These are phyloP conservation scores for Xylogone sp. DNA, from an alignment of 2,329 filamentous ascomycete genomes.

Conservation along the genomic window DNA sequence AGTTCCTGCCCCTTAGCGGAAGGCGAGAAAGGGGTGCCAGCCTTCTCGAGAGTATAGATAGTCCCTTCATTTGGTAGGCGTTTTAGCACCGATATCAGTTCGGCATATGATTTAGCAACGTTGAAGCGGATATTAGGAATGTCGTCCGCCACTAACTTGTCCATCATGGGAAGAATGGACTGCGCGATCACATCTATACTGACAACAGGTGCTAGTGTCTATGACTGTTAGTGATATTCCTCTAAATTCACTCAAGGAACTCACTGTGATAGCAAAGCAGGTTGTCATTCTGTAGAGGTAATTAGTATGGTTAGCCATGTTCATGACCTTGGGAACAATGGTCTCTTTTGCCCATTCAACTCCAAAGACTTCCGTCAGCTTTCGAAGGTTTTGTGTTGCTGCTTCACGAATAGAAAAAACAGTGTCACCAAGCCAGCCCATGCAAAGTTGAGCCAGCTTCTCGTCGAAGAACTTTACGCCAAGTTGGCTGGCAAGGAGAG, in stretches of 20 bases:
- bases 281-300: slow-evolving; percentile 99
- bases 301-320: slow-evolving; percentile 97
- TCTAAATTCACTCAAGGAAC: slow-evolving; percentile 33
- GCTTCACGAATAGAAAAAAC: slow-evolving; percentile 98
- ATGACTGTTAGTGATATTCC: slow-evolving; percentile 24
- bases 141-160: slow-evolving; percentile 87
- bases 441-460: slow-evolving; percentile 90
- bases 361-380: slow-evolving; percentile 96
- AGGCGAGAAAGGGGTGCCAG: slow-evolving; percentile 55
- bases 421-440: slow-evolving; percentile 97
- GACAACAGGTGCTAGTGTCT: slow-evolving; percentile 93
- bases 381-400: slow-evolving; percentile 95
- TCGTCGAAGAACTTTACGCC: slow-evolving; percentile 98
- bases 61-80: slow-evolving; percentile 87
- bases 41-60: slow-evolving; percentile 79
- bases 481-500: slow-evolving; percentile 88
- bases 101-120: slow-evolving; percentile 93
- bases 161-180: slow-evolving; percentile 92
- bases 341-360: slow-evolving; percentile 96
- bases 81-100: slow-evolving; percentile 87
- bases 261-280: slow-evolving; percentile 97
- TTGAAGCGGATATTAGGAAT: slow-evolving; percentile 99
- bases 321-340: slow-evolving; percentile 98
- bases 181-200: slow-evolving; percentile 89
- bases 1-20: slow-evolving; percentile 73